These are phyloP conservation scores for Globisporangium splendens DNA, from an alignment of 352 stramenopile genomes.

Conservation along the genomic window DNA sequence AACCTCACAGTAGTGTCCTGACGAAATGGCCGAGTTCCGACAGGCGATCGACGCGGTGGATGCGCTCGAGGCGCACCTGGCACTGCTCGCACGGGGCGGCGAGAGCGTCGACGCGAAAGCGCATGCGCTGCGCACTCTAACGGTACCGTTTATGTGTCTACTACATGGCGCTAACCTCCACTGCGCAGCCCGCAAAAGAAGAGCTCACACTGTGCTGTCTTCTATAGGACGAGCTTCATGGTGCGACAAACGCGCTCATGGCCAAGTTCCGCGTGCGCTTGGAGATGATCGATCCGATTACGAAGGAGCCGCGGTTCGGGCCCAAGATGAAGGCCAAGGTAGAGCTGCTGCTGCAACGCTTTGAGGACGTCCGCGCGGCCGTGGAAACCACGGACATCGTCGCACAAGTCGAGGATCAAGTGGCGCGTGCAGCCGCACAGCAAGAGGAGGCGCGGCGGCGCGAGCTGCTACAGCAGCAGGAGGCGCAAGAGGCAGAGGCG, in stretches of 20 bases:
- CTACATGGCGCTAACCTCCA: not conserved
- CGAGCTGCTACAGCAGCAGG: conserved; percentile 17
- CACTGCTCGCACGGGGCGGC: conserved; percentile 19
- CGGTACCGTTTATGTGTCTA: not conserved
- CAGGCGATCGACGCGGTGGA: conserved; percentile 35
- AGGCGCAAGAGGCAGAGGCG: conserved; percentile 10
- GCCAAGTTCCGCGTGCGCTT: conserved; percentile 50
- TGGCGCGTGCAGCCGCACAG: conserved; percentile 13
- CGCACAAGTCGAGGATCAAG: conserved; percentile 6
- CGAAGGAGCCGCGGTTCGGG: conserved; percentile 64
- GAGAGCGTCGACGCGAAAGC: not conserved
- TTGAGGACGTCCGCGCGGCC: conserved; percentile 35
- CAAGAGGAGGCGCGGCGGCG: conserved; percentile 10
- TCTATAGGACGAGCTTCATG: conserved; percentile 23
- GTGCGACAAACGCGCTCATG: conserved; percentile 34
- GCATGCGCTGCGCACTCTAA: conserved; percentile 2
- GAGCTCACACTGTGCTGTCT: conserved; percentile 2
- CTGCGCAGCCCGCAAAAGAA: too few species aligned
- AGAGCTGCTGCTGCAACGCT: conserved; percentile 42
- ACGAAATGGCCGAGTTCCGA: conserved; percentile 55
- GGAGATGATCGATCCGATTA: conserved; percentile 64
- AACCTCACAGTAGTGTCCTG: not conserved
- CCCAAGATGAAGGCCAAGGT: conserved; percentile 76
- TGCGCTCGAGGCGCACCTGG: conserved; percentile 35
- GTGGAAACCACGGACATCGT: conserved; percentile 28